These are phyloP conservation scores for Phylloporus sp. DNA, from an alignment of 768 basidiomycete species.

Conservation along the genomic window DNA sequence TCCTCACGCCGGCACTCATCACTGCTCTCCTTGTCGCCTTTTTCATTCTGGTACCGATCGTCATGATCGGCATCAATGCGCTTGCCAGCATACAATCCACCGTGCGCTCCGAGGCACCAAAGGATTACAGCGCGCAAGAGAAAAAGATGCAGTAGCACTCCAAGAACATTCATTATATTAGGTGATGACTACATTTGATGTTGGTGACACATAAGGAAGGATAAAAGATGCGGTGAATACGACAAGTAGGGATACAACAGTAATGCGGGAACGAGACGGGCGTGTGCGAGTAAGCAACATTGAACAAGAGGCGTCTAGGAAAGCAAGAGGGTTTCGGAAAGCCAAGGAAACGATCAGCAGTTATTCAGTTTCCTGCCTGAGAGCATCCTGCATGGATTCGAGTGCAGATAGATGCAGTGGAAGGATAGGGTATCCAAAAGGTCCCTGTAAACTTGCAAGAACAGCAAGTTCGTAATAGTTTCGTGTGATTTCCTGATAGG, in stretches of 20 bases:
- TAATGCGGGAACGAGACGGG: conserved; percentile 15
- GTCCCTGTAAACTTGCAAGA: conserved; percentile 42
- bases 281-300: conserved; percentile 12
- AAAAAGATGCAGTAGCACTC: conserved; percentile 66
- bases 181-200: conserved; percentile 17
- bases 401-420: conserved; percentile 75
- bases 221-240: conserved; percentile 23
- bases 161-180: conserved; percentile 17
- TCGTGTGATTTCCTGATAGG: conserved; percentile 51
- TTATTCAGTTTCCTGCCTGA: conserved; percentile 29
- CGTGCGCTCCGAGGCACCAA: conserved; percentile 55
- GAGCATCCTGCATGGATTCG: conserved; percentile 49
- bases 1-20: conserved; percentile 74
- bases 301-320: conserved; percentile 12
- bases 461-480: conserved; percentile 70
- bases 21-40: conserved; percentile 56
- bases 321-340: background rate
- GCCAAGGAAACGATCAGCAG: background rate
- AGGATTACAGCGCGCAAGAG: conserved; percentile 61
- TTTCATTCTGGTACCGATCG: conserved; percentile 63
- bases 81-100: conserved; percentile 74
- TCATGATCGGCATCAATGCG: conserved; percentile 59
- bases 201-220: conserved; percentile 14
- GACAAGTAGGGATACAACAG: conserved; percentile 29
- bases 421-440: conserved; percentile 47